Percentiles rank a stretch among this genome's conserved stretches.
Evolutionary conservation across 2,329 filamentous ascomycete species (phyloP).

Genomic region (Penicillium hordei): DNA sequence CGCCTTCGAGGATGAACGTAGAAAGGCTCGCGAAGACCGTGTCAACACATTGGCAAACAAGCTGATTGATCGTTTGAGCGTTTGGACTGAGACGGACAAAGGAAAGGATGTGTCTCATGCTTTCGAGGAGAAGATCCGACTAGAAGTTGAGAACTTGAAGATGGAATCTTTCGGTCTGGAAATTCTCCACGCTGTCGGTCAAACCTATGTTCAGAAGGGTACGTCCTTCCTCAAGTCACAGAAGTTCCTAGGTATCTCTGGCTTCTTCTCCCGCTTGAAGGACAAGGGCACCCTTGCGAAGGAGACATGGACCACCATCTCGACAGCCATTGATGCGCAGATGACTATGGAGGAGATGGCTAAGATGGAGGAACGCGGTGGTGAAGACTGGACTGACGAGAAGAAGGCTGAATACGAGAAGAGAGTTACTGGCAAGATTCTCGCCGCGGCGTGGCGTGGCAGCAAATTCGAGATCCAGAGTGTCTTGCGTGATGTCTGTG

Average conservation of each 20-base stretch:
- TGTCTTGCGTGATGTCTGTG: slow-evolving; percentile 91
- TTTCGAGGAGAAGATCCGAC: slow-evolving; percentile 89
- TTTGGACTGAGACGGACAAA: slow-evolving; percentile 98
- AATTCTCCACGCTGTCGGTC: slow-evolving; percentile 90
- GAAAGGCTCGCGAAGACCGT: slow-evolving; percentile 80
- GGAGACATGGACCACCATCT: slow-evolving; percentile 98
- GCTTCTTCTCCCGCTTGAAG: slow-evolving; percentile 90
- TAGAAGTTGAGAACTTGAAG: slow-evolving; percentile 97
- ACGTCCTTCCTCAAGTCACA: slow-evolving; percentile 88
- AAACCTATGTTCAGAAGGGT: slow-evolving; percentile 85
- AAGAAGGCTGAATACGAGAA: slow-evolving; percentile 94
- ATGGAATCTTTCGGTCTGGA: slow-evolving; percentile 99
- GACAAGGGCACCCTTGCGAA: slow-evolving; percentile 97
- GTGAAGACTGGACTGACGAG: slow-evolving; percentile 98
- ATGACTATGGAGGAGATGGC: slow-evolving; percentile 99
- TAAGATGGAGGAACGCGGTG: slow-evolving; percentile 87
- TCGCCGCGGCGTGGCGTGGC: slow-evolving; percentile 93
- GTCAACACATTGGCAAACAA: slow-evolving; percentile 82
- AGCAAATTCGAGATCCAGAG: slow-evolving; percentile 98
- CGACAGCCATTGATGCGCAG: slow-evolving; percentile 92
- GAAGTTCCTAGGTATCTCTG: slow-evolving; percentile 93
- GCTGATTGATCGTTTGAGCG: slow-evolving; percentile 81
- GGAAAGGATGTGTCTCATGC: slow-evolving; percentile 77
- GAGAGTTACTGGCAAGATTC: slow-evolving; percentile 93
- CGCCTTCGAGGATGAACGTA: slow-evolving; percentile 83